Evolutionary conservation across 1,284 basidiomycete species (phyloP), one percentile per base, ranked within the genome.

Genomic region (Irpex rosettiformis): DNA sequence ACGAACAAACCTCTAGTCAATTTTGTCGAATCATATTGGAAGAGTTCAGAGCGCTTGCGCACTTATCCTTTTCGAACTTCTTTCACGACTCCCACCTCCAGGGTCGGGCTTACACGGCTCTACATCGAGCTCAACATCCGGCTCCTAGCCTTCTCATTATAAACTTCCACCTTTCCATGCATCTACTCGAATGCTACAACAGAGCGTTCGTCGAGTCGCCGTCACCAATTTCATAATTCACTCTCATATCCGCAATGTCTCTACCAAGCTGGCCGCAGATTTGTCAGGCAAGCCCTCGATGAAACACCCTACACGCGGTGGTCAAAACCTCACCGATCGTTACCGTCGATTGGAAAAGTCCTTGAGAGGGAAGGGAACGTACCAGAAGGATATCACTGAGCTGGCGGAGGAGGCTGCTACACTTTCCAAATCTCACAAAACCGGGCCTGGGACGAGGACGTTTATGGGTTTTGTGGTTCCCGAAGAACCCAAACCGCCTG

Each of bases 391-490:
- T 10, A 71, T 76, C 24, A 65, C 69, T 10, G 67, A 69, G 4
- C 62, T 65, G 21, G 33, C 57, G 25, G 52, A 48, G 18, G 60
- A 63, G 21, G 58, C 55, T 3, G 58, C 53, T n/a, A 40, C 22
- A 16, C 22, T n/a, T 42, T 16, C 2, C 47, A 33, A 33, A 33
- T 59, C 28, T 60, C 52, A 45, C 13, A 61, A n/a, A 58, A 16
- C 27, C 52, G 58, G 22, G 40, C 54, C 30, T 28, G 54, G 40
- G 1, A 56, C 59, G 43, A 58, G 64, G 54, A 77, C 72, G 27
- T 86, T 84, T 66, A 67, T 72, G 62, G 89, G 88, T 1, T 75
- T 88, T 10, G 67, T 77, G 28, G 72, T 91, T 61, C 88, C 89
- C 1, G 72, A 81, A 59, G 73, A 80, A 58, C 88, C 89, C 0